A percentile compares a stretch with the other conserved stretches of the same genome.
These are phyloP conservation scores for Heritiera fomes DNA, from an alignment of 345 rosid genomes.

Conservation along the genomic window DNA sequence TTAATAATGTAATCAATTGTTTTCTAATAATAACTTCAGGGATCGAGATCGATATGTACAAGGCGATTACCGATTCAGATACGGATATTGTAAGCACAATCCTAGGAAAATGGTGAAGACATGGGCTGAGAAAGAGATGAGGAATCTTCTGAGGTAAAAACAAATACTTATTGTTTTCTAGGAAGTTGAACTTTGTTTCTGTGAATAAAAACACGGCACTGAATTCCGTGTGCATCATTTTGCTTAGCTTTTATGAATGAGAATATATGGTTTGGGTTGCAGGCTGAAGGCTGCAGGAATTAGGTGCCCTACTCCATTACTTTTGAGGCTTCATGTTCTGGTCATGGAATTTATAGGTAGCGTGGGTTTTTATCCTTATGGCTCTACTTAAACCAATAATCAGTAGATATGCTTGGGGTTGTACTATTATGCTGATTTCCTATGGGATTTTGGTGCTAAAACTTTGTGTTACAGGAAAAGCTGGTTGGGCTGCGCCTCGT, in stretches of 20 bases:
- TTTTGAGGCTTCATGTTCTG: constrained; percentile 85
- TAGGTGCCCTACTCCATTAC: constrained; percentile 75
- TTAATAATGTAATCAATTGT: not conserved
- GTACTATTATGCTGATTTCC: not conserved
- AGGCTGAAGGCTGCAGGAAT: constrained; percentile 94
- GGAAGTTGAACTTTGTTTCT: constrained; percentile 9
- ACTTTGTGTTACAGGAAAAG: constrained; percentile 50
- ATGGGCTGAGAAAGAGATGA: constrained; percentile 98
- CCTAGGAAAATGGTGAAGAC: constrained; percentile 98
- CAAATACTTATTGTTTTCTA: not conserved
- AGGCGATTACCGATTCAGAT: constrained; percentile 94
- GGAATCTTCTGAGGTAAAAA: constrained; percentile 85
- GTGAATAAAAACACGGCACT: not conserved
- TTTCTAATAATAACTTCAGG: constrained; percentile 40
- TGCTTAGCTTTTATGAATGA: not conserved
- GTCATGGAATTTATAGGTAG: constrained; percentile 99
- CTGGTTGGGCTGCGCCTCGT: constrained; percentile 99
- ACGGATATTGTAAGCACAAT: constrained; percentile 93
- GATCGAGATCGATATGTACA: constrained; percentile 96
- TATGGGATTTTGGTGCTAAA: not conserved
- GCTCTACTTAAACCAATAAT: not conserved
- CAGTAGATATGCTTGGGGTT: not conserved
- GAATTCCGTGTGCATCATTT: constrained; percentile 8
- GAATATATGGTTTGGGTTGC: constrained; percentile 28
- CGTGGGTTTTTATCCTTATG: not conserved